Conservation (phyloP, 2,329 filamentous ascomycete species). For the Diaporthe humulicola region DNA sequence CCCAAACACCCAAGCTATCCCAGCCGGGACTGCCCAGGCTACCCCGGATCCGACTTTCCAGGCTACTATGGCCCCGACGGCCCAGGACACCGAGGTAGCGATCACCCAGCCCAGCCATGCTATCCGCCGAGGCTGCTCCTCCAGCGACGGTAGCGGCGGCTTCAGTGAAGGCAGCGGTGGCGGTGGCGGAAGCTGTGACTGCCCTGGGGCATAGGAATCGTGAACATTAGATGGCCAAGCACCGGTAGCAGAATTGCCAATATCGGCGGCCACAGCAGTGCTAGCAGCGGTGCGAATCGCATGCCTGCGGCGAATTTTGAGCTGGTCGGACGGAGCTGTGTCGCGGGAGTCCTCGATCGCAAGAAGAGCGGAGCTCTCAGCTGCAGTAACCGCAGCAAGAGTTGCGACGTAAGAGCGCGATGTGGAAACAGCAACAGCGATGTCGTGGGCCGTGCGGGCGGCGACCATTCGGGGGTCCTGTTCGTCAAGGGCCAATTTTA, state of each 20-base stretch:
- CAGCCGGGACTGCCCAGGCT: too few relatives aligned
- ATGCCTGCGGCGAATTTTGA: accelerated
- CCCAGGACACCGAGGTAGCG: too few relatives aligned
- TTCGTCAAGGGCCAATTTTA: background rate
- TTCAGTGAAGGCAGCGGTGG: background rate
- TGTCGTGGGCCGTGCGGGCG: background rate
- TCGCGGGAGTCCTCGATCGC: background rate
- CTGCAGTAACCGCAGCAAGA: background rate
- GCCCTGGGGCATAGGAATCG: background rate
- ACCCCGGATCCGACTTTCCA: too few relatives aligned
- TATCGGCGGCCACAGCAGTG: background rate
- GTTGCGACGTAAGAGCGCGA: background rate
- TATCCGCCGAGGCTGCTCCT: too few relatives aligned
- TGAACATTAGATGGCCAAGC: background rate
- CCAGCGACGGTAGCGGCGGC: too few relatives aligned
- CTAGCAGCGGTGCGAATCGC: background rate
- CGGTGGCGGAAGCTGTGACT: background rate
- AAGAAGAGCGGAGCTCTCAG: background rate
- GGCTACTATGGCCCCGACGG: too few relatives aligned
- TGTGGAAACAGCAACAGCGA: background rate
- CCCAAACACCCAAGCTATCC: too few relatives aligned
- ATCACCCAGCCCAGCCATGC: too few relatives aligned
- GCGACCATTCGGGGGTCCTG: background rate
- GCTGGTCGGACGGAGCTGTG: accelerated
- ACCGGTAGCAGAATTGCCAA: background rate